Evolutionary conservation across 768 basidiomycete species (phyloP).

Genomic region (Omphalotus guepiniiformis): DNA sequence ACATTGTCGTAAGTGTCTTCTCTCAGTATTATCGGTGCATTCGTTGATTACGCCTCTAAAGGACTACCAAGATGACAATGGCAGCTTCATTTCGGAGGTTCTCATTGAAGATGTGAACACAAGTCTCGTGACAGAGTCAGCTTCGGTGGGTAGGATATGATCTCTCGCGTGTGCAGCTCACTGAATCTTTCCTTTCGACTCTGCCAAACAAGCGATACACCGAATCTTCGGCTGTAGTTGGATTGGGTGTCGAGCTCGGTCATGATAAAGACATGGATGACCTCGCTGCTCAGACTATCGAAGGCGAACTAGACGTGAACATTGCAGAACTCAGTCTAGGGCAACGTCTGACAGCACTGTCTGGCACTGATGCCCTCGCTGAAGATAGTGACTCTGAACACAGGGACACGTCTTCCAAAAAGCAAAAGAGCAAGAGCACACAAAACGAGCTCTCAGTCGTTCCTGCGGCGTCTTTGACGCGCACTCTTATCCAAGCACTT

Average conservation of each 20-base stretch:
- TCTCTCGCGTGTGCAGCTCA: neutral
- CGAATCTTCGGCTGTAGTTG: conserved; percentile 59
- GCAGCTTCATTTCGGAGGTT: conserved; percentile 49
- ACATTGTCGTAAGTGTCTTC: conserved; percentile 46
- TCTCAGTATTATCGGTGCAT: neutral
- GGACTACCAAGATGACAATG: conserved; percentile 52
- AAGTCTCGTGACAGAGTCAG: conserved; percentile 17
- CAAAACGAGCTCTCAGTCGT: conserved; percentile 37
- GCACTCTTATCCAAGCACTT: conserved; percentile 92
- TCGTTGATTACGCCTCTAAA: conserved; percentile 22
- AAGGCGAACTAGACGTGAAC: conserved; percentile 75
- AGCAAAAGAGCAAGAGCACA: conserved; percentile 25
- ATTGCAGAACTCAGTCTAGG: conserved; percentile 90
- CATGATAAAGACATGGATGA: conserved; percentile 56
- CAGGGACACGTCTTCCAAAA: conserved; percentile 21
- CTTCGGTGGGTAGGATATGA: conserved; percentile 12
- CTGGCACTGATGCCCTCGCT: conserved; percentile 43
- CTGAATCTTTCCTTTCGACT: neutral
- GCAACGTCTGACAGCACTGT: conserved; percentile 77
- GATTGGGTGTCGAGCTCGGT: conserved; percentile 63
- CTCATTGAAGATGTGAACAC: conserved; percentile 36
- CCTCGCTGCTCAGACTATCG: conserved; percentile 42
- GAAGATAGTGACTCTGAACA: conserved; percentile 23
- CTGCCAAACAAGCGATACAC: conserved; percentile 61
- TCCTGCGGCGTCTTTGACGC: conserved; percentile 84